A percentile compares a stretch with the other conserved stretches of the same genome.
Evolutionary conservation across 2,329 filamentous ascomycete genomes (phyloP).

Genomic region (Myriosclerotinia duriaeana): DNA sequence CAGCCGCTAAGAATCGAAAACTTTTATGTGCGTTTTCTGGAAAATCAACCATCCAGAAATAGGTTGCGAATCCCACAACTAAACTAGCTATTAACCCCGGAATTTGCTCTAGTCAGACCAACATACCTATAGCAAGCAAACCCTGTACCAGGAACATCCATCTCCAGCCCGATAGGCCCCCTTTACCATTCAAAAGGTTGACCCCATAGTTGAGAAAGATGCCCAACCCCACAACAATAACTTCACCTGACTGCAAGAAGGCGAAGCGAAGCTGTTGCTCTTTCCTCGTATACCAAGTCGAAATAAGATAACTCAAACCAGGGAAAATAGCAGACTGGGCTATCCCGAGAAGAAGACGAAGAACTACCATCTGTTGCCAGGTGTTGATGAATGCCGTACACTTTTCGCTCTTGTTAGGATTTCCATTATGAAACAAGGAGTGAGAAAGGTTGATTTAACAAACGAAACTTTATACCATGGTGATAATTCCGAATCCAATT

Average conservation of each 20-base stretch:
- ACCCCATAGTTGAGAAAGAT: constrained; percentile 58
- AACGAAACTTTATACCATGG: constrained; percentile 44
- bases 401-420: constrained; percentile 25
- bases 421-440: not conserved
- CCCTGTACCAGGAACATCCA: constrained; percentile 62
- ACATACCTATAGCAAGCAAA: constrained; percentile 50
- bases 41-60: constrained; percentile 64
- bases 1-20: constrained; percentile 55
- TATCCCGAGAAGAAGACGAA: constrained; percentile 65
- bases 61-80: constrained; percentile 51
- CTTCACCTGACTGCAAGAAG: constrained; percentile 66
- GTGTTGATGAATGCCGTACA: constrained; percentile 66
- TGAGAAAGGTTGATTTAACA: not conserved
- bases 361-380: constrained; percentile 68
- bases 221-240: constrained; percentile 52
- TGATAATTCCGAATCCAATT: constrained; percentile 62
- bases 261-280: constrained; percentile 53
- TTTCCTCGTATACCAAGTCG: constrained; percentile 40
- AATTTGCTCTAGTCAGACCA: constrained; percentile 1
- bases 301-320: constrained; percentile 51
- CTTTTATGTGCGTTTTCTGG: constrained; percentile 57
- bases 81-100: constrained; percentile 27
- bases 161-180: constrained; percentile 58
- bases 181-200: constrained; percentile 59
- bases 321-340: constrained; percentile 57